Conservation (phyloP, 257 asterid species). For the Fraxinus cuspidata region DNA sequence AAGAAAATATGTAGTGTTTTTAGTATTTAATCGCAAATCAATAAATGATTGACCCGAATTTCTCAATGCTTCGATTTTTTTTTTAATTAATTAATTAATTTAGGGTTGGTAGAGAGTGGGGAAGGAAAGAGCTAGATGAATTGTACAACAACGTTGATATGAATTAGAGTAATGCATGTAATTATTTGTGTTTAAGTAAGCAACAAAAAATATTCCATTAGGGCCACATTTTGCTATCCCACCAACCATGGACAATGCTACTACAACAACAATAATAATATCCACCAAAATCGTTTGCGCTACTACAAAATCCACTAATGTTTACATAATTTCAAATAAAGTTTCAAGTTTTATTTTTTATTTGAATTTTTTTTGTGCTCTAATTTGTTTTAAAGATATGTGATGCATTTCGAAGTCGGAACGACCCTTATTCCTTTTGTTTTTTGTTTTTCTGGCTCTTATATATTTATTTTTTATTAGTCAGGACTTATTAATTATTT, state of each 20-base stretch:
- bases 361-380: not conserved
- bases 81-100: too few relatives aligned
- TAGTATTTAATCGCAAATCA: too few relatives aligned
- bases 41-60: too few relatives aligned
- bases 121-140: not conserved
- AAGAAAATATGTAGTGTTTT: too few relatives aligned
- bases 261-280: constrained; percentile 6
- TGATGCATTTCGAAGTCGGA: not conserved
- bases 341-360: too few relatives aligned
- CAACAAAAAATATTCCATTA: not conserved
- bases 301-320: not conserved
- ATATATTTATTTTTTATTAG: too few relatives aligned
- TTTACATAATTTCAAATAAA: not conserved
- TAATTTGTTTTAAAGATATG: not conserved
- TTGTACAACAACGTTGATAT: too few relatives aligned
- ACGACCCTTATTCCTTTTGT: not conserved
- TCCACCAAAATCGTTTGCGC: not conserved
- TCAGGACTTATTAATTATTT: not conserved
- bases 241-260: not conserved
- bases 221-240: not conserved
- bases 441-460: not conserved
- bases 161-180: too few relatives aligned
- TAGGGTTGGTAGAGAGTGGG: not conserved
- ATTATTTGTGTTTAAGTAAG: not conserved
- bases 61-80: too few relatives aligned